Evolutionary conservation across 2,329 filamentous ascomycete species (phyloP).

Genomic region (Xylariaceae sp.): DNA sequence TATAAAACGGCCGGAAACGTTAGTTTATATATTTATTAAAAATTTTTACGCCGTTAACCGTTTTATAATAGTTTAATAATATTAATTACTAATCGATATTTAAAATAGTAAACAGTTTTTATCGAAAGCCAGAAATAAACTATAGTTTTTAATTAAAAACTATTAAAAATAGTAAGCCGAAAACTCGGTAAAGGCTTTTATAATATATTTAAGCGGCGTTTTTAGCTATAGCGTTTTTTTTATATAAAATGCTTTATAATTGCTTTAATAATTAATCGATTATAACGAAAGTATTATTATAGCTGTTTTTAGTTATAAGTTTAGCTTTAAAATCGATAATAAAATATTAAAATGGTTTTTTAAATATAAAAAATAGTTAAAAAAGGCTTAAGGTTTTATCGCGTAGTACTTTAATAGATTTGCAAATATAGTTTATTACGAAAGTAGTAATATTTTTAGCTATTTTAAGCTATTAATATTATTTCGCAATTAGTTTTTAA

Average conservation of each 20-base stretch:
- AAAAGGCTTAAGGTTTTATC: background rate
- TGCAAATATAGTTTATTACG: too few species aligned
- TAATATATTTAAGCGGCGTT: background rate
- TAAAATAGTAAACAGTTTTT: background rate
- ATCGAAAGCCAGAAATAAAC: background rate
- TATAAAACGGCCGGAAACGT: background rate
- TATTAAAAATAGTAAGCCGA: background rate
- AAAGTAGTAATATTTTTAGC: too few species aligned
- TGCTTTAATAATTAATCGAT: background rate
- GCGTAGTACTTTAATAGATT: too few species aligned
- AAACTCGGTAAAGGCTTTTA: background rate
- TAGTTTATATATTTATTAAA: background rate
- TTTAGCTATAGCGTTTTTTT: background rate
- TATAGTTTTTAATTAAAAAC: background rate
- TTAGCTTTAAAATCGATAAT: too few species aligned
- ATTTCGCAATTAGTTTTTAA: too few species aligned
- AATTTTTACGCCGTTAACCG: background rate
- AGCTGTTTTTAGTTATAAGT: too few species aligned
- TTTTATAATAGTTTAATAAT: background rate
- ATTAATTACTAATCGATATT: background rate
- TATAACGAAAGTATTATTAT: too few species aligned
- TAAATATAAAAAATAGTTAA: too few species aligned
- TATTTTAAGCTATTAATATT: too few species aligned
- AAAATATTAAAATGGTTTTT: background rate
- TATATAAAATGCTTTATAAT: background rate